A percentile compares a stretch with the other conserved stretches of the same genome.
Conservation (phyloP, 176 grass and related monocot genomes). For the Thalia dealbata region DNA sequence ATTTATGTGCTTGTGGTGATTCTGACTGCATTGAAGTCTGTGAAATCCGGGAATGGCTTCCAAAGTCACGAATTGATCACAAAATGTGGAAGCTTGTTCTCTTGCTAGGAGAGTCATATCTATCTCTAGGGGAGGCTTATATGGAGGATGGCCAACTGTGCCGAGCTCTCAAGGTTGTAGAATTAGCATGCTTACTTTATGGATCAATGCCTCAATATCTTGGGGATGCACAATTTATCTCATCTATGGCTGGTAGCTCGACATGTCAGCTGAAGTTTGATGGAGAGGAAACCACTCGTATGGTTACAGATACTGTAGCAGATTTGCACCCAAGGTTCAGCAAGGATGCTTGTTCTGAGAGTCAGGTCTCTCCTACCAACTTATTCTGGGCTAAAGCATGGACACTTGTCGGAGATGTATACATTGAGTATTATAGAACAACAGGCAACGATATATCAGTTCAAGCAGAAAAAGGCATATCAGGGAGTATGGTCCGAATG, state of each 20-base stretch:
- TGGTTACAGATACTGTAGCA: slow-evolving; percentile 36
- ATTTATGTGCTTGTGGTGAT: slow-evolving; percentile 77
- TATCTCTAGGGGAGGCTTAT: slow-evolving; percentile 78
- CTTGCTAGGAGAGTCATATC: slow-evolving; percentile 95
- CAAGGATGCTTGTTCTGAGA: slow-evolving; percentile 28
- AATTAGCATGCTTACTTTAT: slow-evolving; percentile 86
- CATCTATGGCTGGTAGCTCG: slow-evolving; percentile 57
- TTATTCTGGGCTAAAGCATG: slow-evolving; percentile 87
- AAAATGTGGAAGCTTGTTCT: slow-evolving; percentile 99
- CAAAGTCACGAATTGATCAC: slow-evolving; percentile 86
- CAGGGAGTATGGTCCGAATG: slow-evolving; percentile 46
- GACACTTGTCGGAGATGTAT: slow-evolving; percentile 90
- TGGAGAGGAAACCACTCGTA: slow-evolving; percentile 25
- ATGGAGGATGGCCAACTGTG: slow-evolving; percentile 68
- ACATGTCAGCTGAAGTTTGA: slow-evolving; percentile 15
- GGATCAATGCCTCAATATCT: slow-evolving; percentile 95
- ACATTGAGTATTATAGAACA: slow-evolving; percentile 72
- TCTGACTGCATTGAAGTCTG: slow-evolving; percentile 94
- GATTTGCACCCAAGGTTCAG: slow-evolving; percentile 28
- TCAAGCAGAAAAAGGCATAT: slow-evolving; percentile 29
- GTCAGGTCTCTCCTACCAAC: slow-evolving; percentile 36
- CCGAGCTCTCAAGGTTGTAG: slow-evolving; percentile 77
- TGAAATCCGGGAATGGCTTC: slow-evolving; percentile 89
- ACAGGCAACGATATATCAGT: slow-evolving; percentile 39
- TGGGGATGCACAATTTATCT: slow-evolving; percentile 81